Conservation (phyloP, 2,329 filamentous ascomycete genomes). For the Coleophoma crateriformis region DNA sequence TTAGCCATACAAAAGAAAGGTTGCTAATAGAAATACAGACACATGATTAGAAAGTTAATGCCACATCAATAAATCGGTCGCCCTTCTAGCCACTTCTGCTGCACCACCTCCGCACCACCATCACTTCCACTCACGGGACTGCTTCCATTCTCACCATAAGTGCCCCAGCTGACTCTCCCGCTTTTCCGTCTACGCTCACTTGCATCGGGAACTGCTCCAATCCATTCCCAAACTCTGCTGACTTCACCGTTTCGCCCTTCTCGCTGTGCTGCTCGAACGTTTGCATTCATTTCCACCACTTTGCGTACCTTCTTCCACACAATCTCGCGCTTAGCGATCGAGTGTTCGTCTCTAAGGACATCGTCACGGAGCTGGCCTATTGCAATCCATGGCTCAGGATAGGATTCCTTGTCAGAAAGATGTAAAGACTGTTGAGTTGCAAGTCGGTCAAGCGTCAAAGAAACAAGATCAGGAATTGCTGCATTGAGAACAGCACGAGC, state of each 20-base stretch:
- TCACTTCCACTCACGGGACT: slow-evolving; percentile 20
- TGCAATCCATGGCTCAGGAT: slow-evolving; percentile 74
- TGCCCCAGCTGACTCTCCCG: slow-evolving; percentile 34
- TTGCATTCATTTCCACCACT: slow-evolving; percentile 90
- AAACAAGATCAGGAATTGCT: slow-evolving; percentile 72
- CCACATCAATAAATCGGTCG: slow-evolving; percentile 24
- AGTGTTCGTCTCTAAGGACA: slow-evolving; percentile 77
- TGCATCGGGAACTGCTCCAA: slow-evolving; percentile 46
- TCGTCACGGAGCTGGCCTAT: slow-evolving; percentile 89
- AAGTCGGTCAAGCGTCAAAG: slow-evolving; percentile 77
- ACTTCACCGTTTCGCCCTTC: slow-evolving; percentile 61
- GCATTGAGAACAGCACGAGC: slow-evolving; percentile 60
- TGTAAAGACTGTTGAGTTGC: slow-evolving; percentile 81
- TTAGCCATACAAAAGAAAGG: too few species aligned
- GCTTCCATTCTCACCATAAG: slow-evolving; percentile 15
- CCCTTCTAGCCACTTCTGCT: slow-evolving; percentile 23
- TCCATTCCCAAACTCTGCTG: slow-evolving; percentile 65
- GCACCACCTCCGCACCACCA: slow-evolving; percentile 15
- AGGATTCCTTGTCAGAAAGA: slow-evolving; percentile 52
- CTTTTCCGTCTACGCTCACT: slow-evolving; percentile 38
- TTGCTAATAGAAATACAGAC: too few species aligned
- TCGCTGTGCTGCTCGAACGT: slow-evolving; percentile 73
- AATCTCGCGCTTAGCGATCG: slow-evolving; percentile 66
- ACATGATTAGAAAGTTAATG: too few species aligned
- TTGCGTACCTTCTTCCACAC: slow-evolving; percentile 79